Evolutionary conservation across 805 yeast species (phyloP).

Genomic region (Myxozyma melibiosi): DNA sequence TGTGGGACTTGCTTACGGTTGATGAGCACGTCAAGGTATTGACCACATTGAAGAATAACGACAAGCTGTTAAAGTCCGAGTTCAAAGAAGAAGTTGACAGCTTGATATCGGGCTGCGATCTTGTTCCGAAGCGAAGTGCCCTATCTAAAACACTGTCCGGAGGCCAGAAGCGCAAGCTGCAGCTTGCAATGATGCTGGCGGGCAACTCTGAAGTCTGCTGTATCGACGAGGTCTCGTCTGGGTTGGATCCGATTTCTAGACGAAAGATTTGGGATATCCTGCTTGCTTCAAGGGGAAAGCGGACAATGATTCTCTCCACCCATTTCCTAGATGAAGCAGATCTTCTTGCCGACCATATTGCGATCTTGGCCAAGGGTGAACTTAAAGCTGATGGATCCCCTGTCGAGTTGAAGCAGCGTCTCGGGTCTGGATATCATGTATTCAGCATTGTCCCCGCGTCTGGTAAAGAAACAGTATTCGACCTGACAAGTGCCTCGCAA

Average conservation of each 20-base stretch:
- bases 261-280: conserved; percentile 45
- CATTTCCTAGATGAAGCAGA: conserved; percentile 46
- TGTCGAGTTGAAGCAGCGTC: conserved; percentile 38
- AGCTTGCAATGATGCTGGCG: conserved; percentile 43
- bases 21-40: conserved; percentile 41
- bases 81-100: conserved; percentile 16
- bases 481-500: conserved; percentile 5
- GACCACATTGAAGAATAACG: conserved; percentile 36
- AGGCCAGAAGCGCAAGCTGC: conserved; percentile 44
- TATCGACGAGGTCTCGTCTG: conserved; percentile 46
- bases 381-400: conserved; percentile 41
- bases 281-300: conserved; percentile 38
- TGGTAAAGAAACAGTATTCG: conserved; percentile 28
- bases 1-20: conserved; percentile 43
- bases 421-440: conserved; percentile 41
- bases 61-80: not conserved
- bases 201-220: conserved; percentile 44
- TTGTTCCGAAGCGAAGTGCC: conserved; percentile 34
- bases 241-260: conserved; percentile 44
- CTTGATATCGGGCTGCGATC: conserved; percentile 40
- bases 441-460: conserved; percentile 22
- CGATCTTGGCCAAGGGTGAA: conserved; percentile 40
- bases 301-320: conserved; percentile 41
- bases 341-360: conserved; percentile 41
- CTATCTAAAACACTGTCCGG: conserved; percentile 39